Conservation (phyloP, 306 rosid species). For the Pterocarpus santalinus region DNA sequence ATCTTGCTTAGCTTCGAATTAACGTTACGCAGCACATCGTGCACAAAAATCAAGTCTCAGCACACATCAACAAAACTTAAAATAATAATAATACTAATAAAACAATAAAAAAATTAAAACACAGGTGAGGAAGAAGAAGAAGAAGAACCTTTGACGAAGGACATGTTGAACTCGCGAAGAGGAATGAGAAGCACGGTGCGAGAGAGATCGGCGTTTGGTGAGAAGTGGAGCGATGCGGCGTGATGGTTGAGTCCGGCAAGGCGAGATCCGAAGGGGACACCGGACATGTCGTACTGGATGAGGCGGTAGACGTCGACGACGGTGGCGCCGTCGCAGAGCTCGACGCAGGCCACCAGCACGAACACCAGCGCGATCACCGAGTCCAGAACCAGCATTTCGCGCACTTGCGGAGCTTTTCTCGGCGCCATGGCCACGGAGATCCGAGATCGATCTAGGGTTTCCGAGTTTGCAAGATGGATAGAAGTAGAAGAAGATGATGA, state of each 20-base stretch:
- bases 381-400: constrained; percentile 68
- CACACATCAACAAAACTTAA: not conserved
- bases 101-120: not conserved
- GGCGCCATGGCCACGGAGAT: constrained; percentile 59
- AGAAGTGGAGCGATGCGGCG: constrained; percentile 82
- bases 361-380: constrained; percentile 80
- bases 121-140: not conserved
- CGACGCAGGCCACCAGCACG: constrained; percentile 85
- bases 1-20: constrained; percentile 27
- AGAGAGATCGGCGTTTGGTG: constrained; percentile 91
- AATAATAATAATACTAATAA: not conserved
- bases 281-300: constrained; percentile 93
- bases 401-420: constrained; percentile 54
- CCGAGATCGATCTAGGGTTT: constrained; percentile 58
- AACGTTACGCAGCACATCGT: not conserved
- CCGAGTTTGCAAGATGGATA: constrained; percentile 31
- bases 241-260: constrained; percentile 92
- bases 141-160: constrained; percentile 76
- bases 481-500: not conserved
- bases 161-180: constrained; percentile 81
- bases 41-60: not conserved
- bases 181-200: constrained; percentile 91
- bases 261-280: constrained; percentile 94
- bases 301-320: constrained; percentile 95
- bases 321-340: constrained; percentile 95